A percentile compares a stretch with the other conserved stretches of the same genome.
Conservation (phyloP, 441 rosid genomes). For the Brassica hybrid region DNA sequence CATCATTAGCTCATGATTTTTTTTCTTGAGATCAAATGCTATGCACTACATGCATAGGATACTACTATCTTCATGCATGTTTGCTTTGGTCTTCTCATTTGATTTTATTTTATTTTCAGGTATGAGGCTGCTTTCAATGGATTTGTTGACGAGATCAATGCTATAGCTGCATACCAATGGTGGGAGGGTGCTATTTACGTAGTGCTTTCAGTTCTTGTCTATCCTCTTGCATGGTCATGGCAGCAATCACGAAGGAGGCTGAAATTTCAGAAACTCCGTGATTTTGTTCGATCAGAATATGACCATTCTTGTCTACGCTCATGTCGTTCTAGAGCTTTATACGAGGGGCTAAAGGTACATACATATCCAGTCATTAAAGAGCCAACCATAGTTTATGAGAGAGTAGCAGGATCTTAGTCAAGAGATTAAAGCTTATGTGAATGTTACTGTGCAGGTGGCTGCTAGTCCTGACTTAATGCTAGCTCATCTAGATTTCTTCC, state of each 20-base stretch:
- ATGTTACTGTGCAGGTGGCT: slow-evolving; percentile 57
- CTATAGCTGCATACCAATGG: slow-evolving; percentile 89
- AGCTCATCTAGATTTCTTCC: slow-evolving; percentile 86
- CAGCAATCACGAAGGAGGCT: slow-evolving; percentile 70
- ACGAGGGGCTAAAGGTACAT: slow-evolving; percentile 87
- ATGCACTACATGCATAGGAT: too few relatives aligned
- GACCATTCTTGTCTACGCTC: slow-evolving; percentile 95
- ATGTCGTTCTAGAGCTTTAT: slow-evolving; percentile 94
- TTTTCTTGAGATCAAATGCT: too few relatives aligned
- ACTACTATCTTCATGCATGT: too few relatives aligned
- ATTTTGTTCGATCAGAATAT: slow-evolving; percentile 90
- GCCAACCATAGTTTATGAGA: slow-evolving; percentile 10
- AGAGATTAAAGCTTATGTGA: slow-evolving; percentile 13
- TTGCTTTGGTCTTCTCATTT: slow-evolving; percentile 16
- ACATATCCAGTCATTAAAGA: neutral
- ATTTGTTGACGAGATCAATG: slow-evolving; percentile 88
- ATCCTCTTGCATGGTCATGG: slow-evolving; percentile 95
- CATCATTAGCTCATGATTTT: neutral
- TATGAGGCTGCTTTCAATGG: slow-evolving; percentile 85
- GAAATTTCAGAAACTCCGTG: slow-evolving; percentile 87
- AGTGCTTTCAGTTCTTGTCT: slow-evolving; percentile 72
- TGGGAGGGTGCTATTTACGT: slow-evolving; percentile 88
- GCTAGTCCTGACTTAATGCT: slow-evolving; percentile 83
- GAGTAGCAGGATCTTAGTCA: neutral
- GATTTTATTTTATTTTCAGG: slow-evolving; percentile 49